phyloP scores from a whole-genome alignment of 2,329 filamentous ascomycete species.

The Oidium heveae region DNA sequence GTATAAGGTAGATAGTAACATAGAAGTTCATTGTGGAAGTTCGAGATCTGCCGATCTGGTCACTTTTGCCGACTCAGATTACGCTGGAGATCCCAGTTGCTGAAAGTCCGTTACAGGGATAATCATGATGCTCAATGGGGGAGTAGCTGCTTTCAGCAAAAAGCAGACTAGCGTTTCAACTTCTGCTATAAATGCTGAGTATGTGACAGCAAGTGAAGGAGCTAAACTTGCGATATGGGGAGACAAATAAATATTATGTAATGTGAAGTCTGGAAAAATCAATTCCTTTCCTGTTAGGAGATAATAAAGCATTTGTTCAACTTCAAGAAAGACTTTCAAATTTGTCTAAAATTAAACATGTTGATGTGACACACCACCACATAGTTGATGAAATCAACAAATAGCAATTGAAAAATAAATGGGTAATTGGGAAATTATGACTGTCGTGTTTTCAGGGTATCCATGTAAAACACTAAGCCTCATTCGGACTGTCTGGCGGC shows the following conservation, averaged over 20 bases:
- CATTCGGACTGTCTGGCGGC: too few relatives aligned
- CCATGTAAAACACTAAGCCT: too few relatives aligned
- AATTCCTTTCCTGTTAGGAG: not conserved
- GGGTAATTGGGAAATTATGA: too few relatives aligned
- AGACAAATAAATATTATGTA: not conserved
- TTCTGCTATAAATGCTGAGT: not conserved
- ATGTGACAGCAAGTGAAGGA: too few relatives aligned
- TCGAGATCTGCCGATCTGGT: not conserved
- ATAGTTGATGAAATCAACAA: not conserved
- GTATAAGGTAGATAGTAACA: not conserved
- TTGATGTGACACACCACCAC: not conserved
- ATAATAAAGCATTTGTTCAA: not conserved
- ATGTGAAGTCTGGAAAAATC: not conserved
- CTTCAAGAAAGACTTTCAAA: not conserved
- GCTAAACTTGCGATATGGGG: too few relatives aligned
- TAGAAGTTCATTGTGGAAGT: not conserved
- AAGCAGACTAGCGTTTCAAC: not conserved
- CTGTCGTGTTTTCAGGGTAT: too few relatives aligned
- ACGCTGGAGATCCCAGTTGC: too few relatives aligned
- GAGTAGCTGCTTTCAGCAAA: not conserved
- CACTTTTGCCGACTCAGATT: too few relatives aligned
- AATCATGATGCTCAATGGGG: not conserved
- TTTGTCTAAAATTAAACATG: not conserved
- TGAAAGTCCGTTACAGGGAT: not conserved
- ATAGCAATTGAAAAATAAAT: not conserved